These are phyloP conservation scores for Aspergillus fumigatus DNA, from an alignment of 2,329 filamentous ascomycete genomes.

Conservation along the genomic window DNA sequence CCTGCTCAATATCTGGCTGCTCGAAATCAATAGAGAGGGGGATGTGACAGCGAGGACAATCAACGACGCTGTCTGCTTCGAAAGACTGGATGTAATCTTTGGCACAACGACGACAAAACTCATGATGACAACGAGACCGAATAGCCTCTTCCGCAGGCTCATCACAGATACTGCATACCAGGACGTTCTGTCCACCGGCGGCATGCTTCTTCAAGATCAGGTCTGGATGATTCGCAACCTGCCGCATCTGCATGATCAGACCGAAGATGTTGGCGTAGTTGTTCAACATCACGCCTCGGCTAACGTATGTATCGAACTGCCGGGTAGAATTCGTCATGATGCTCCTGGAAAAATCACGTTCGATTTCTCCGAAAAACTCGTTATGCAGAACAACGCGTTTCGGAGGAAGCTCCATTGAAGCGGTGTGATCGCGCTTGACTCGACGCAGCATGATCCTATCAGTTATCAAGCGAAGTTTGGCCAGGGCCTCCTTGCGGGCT, in stretches of 20 bases:
- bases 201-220: slow-evolving; percentile 83
- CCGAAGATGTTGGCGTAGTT: slow-evolving; percentile 99
- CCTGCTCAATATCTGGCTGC: slow-evolving; percentile 91
- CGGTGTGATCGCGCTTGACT: slow-evolving; percentile 87
- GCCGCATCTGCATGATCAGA: slow-evolving; percentile 98
- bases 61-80: slow-evolving; percentile 53
- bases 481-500: slow-evolving; percentile 65
- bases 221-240: slow-evolving; percentile 95
- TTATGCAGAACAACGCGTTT: slow-evolving; percentile 90
- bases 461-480: slow-evolving; percentile 81
- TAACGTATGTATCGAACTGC: slow-evolving; percentile 92
- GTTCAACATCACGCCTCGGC: slow-evolving; percentile 88
- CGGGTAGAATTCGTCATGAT: slow-evolving; percentile 91
- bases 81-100: slow-evolving; percentile 77
- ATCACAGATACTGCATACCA: slow-evolving; percentile 93
- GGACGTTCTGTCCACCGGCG: slow-evolving; percentile 80
- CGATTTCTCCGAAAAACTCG: slow-evolving; percentile 94
- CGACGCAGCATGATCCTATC: slow-evolving; percentile 93
- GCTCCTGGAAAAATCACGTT: slow-evolving; percentile 89
- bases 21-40: slow-evolving; percentile 85
- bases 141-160: slow-evolving; percentile 94
- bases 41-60: slow-evolving; percentile 89
- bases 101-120: slow-evolving; percentile 80
- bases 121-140: slow-evolving; percentile 85
- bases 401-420: slow-evolving; percentile 92